Evolutionary conservation across 2,329 filamentous ascomycete species (phyloP).

Genomic region (Rutstroemia sp.): DNA sequence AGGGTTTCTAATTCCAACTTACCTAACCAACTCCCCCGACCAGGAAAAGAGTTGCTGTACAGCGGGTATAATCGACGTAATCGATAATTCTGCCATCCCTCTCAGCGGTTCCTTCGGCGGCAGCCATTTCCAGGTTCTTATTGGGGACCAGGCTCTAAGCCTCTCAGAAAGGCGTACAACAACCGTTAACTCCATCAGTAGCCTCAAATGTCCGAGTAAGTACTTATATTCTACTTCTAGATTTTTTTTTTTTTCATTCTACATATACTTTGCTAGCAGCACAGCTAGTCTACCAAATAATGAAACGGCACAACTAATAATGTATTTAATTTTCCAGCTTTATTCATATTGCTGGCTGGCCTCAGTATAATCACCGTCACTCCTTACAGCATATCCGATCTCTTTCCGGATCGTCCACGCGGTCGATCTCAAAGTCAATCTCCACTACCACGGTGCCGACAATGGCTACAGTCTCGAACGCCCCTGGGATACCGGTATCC

Average conservation of each 20-base stretch:
- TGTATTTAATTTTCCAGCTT: conserved; percentile 35
- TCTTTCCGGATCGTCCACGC: conserved; percentile 2
- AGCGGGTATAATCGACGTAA: too few relatives aligned
- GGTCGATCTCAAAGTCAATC: conserved; percentile 30
- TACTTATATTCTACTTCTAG: background rate
- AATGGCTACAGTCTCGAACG: conserved; percentile 30
- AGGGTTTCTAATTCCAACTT: background rate
- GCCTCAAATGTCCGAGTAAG: conserved; percentile 9
- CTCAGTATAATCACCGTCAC: conserved; percentile 37
- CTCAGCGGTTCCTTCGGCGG: background rate
- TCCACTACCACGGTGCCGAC: conserved; percentile 33
- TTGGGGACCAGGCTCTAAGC: conserved; percentile 9
- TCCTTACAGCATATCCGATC: conserved; percentile 7
- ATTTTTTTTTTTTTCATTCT: background rate
- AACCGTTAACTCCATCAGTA: background rate
- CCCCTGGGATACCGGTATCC: conserved; percentile 18
- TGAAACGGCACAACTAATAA: conserved; percentile 1
- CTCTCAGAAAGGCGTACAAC: background rate
- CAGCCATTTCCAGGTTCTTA: background rate
- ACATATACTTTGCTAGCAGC: background rate
- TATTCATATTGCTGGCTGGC: conserved; percentile 41
- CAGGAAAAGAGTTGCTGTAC: background rate
- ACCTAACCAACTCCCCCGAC: background rate
- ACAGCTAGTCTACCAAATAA: background rate
- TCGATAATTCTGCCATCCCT: background rate